Conservation (phyloP, 1,284 basidiomycete species). For the Boletus smithii region DNA sequence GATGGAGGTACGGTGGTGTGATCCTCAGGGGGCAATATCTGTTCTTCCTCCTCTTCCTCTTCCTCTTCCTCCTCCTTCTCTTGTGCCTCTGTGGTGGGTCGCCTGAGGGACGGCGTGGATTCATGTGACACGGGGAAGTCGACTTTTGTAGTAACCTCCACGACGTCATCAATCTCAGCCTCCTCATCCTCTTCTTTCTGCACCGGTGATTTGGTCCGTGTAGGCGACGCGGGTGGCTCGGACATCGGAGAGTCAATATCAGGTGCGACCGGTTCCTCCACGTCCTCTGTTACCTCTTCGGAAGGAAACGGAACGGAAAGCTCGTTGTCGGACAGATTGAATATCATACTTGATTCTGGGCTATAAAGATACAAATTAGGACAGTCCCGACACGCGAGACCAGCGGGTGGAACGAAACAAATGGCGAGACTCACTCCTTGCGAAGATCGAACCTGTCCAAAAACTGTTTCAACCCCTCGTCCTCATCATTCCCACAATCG, state of each 20-base stretch:
- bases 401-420: not conserved
- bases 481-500: conserved; percentile 24
- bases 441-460: conserved; percentile 53
- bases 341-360: conserved; percentile 39
- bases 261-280: conserved; percentile 11
- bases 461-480: conserved; percentile 47
- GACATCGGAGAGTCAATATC: conserved; percentile 34
- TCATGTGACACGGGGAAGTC: conserved; percentile 13
- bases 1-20: conserved; percentile 2
- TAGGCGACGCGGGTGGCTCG: conserved; percentile 31
- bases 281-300: conserved; percentile 11
- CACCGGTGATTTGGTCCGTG: conserved; percentile 21
- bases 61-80: conserved; percentile 16
- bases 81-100: conserved; percentile 7
- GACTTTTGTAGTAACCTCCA: conserved; percentile 8
- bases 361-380: conserved; percentile 25
- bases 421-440: conserved; percentile 33
- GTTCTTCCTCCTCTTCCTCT: conserved; percentile 18
- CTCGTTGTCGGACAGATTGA: conserved; percentile 30
- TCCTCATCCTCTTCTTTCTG: conserved; percentile 27
- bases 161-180: conserved; percentile 21
- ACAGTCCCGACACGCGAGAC: conserved; percentile 5
- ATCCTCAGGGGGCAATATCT: conserved; percentile 5
- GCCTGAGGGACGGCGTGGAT: conserved; percentile 18
- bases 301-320: conserved; percentile 24